Evolutionary conservation across 257 asterid genomes (phyloP).

Genomic region (Solanum bulbocastanum): DNA sequence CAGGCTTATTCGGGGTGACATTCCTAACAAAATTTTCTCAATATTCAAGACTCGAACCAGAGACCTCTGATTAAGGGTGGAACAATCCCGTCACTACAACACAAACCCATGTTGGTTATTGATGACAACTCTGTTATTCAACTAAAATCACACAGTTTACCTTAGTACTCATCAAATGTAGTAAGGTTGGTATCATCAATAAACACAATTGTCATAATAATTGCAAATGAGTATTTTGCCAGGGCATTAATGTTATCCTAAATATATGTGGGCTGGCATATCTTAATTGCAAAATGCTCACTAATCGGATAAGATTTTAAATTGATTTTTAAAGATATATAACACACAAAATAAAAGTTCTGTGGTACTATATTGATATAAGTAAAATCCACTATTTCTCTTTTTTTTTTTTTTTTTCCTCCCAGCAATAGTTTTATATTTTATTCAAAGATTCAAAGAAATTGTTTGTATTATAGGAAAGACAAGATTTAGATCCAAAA

Average conservation of each 20-base stretch:
- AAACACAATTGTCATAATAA: not conserved
- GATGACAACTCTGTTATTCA: not conserved
- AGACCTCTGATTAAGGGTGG: no score
- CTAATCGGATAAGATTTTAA: not conserved
- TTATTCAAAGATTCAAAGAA: not conserved
- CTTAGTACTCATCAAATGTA: not conserved
- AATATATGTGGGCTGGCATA: not conserved
- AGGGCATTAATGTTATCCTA: not conserved
- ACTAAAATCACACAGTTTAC: not conserved
- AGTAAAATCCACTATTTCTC: not conserved
- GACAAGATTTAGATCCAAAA: conserved; percentile 10
- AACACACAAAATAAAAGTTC: not conserved
- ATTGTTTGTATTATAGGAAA: not conserved
- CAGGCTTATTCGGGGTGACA: not conserved
- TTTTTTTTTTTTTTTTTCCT: not conserved
- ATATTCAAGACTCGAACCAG: not conserved
- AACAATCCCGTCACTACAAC: no score
- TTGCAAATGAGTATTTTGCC: not conserved
- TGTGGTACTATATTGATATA: not conserved
- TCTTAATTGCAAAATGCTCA: not conserved
- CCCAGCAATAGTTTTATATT: not conserved
- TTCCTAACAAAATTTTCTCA: no score
- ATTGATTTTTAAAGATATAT: not conserved
- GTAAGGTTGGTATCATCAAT: not conserved
- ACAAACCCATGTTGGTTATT: not conserved